Percentiles rank a stretch among this genome's conserved stretches.
phyloP scores from a whole-genome alignment of 495 filamentous ascomycete species.

The Cercophora newfieldiana region DNA sequence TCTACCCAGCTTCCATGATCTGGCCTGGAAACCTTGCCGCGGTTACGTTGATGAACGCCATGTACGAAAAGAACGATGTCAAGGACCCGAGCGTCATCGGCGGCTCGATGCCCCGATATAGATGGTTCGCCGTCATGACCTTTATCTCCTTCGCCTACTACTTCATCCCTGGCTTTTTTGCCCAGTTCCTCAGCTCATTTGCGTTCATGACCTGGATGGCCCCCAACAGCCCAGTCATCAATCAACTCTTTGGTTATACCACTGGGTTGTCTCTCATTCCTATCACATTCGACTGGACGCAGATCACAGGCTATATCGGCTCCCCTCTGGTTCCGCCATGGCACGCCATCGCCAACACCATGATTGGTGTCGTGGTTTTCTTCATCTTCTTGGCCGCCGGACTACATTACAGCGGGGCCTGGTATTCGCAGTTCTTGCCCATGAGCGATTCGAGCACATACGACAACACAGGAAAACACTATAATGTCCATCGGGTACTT shows the following conservation, averaged over 20 bases:
- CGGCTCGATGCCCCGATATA: slow-evolving; percentile 57
- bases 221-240: slow-evolving; percentile 63
- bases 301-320: slow-evolving; percentile 57
- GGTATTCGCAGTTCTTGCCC: slow-evolving; percentile 61
- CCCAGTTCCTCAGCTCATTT: slow-evolving; percentile 59
- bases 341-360: slow-evolving; percentile 60
- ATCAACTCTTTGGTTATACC: slow-evolving; percentile 66
- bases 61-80: slow-evolving; percentile 60
- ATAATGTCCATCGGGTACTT: slow-evolving; percentile 57
- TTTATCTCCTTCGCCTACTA: slow-evolving; percentile 56
- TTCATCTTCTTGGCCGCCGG: slow-evolving; percentile 48
- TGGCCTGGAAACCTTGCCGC: slow-evolving; percentile 69
- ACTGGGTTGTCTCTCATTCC: slow-evolving; percentile 63
- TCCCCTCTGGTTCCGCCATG: slow-evolving; percentile 61
- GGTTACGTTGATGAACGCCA: slow-evolving; percentile 65
- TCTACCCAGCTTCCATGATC: slow-evolving; percentile 70
- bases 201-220: slow-evolving; percentile 63
- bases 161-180: slow-evolving; percentile 61
- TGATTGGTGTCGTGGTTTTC: slow-evolving; percentile 60
- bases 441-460: slow-evolving; percentile 61
- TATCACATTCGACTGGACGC: slow-evolving; percentile 68
- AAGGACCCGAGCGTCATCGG: slow-evolving; percentile 51
- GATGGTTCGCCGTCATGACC: slow-evolving; percentile 58
- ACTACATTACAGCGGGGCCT: slow-evolving; percentile 66
- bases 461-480: slow-evolving; percentile 59